Evolutionary conservation across 768 basidiomycete genomes (phyloP).

Genomic region (Mycena epipterygia): DNA sequence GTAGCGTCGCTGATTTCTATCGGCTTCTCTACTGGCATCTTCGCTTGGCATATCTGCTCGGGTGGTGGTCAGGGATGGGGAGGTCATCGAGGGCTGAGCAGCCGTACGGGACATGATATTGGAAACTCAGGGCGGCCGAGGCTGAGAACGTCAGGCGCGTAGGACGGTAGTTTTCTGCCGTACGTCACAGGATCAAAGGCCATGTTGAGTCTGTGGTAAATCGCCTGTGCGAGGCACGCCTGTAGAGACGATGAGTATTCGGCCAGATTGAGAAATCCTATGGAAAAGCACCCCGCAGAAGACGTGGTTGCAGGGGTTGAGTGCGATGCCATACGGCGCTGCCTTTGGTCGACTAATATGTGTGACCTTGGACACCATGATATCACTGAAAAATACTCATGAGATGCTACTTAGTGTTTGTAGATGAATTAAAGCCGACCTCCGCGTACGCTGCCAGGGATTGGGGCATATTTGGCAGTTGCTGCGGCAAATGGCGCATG

Average conservation of each 20-base stretch:
- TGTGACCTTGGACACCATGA: conserved; percentile 1
- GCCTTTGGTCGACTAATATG: background rate
- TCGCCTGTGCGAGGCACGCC: conserved; percentile 37
- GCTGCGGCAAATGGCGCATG: conserved; percentile 13
- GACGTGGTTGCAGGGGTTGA: conserved; percentile 29
- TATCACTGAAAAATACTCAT: background rate
- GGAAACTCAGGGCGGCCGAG: conserved; percentile 30
- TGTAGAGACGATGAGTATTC: background rate
- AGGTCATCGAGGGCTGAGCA: background rate
- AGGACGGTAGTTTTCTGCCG: conserved; percentile 21
- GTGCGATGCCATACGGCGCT: conserved; percentile 17
- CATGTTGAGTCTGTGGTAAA: conserved; percentile 36
- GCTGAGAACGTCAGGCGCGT: conserved; percentile 5
- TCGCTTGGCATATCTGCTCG: conserved; percentile 13
- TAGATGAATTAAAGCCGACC: background rate
- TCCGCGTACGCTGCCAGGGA: conserved; percentile 32
- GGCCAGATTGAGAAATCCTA: too few relatives aligned
- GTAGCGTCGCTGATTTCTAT: conserved; percentile 32
- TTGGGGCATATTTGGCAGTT: conserved; percentile 22
- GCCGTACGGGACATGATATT: conserved; percentile 33
- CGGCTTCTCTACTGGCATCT: conserved; percentile 1
- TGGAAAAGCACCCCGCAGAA: conserved; percentile 33
- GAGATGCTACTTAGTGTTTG: background rate
- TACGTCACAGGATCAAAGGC: conserved; percentile 34
- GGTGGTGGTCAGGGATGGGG: background rate